Evolutionary conservation across 2,329 filamentous ascomycete species (phyloP).

Genomic region (Phoma sp.): DNA sequence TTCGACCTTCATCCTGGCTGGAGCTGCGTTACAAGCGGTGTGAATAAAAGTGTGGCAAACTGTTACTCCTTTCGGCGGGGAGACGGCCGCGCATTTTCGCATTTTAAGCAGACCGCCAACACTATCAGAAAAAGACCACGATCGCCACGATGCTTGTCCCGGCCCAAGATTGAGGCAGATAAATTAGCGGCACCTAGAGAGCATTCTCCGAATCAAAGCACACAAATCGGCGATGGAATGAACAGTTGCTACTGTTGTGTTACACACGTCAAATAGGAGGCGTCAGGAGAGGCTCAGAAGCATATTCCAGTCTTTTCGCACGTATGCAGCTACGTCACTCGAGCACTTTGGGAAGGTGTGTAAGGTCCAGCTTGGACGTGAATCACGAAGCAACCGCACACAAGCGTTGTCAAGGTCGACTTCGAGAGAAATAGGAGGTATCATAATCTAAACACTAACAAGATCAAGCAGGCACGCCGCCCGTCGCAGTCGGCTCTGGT

Average conservation of each 20-base stretch:
- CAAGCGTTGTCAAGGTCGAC: background rate
- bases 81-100: background rate
- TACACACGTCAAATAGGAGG: too few relatives aligned
- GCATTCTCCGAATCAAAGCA: background rate
- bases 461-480: constrained; percentile 1
- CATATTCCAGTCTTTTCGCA: too few relatives aligned
- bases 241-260: too few relatives aligned
- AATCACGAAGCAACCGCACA: background rate
- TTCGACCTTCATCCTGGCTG: too few relatives aligned
- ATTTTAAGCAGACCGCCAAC: background rate
- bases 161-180: background rate
- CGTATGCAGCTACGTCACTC: too few relatives aligned
- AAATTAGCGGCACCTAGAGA: background rate
- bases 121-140: background rate
- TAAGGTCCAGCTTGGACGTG: too few relatives aligned
- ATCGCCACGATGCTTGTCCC: background rate
- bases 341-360: too few relatives aligned
- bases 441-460: background rate
- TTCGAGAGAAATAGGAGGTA: constrained; percentile 1
- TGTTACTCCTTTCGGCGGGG: too few relatives aligned
- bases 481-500: background rate
- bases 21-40: too few relatives aligned
- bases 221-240: too few relatives aligned
- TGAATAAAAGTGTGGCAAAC: too few relatives aligned
- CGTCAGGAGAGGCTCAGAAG: too few relatives aligned